These are phyloP conservation scores for Calonectria hawksworthii DNA, from an alignment of 2,329 filamentous ascomycete genomes.

Conservation along the genomic window DNA sequence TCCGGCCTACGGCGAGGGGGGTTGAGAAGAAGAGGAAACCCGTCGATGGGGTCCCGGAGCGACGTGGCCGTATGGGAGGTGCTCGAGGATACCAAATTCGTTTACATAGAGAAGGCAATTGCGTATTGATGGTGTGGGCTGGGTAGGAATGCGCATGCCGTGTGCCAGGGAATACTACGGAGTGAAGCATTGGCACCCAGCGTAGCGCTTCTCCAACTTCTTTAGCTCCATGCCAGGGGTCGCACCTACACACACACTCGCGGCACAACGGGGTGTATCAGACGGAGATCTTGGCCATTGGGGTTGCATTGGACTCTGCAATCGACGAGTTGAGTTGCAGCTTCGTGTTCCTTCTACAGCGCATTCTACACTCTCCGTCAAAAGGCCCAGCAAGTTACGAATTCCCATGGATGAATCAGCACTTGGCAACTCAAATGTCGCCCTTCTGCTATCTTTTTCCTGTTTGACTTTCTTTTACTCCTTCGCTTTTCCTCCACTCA, in stretches of 20 bases:
- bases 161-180: constrained; percentile 22
- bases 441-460: not conserved
- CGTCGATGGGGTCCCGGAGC: not conserved
- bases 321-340: not conserved
- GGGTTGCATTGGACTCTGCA: not conserved
- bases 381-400: not conserved
- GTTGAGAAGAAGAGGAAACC: not conserved
- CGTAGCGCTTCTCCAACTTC: constrained; percentile 20
- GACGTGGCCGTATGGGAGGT: constrained; percentile 21
- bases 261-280: not conserved
- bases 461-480: not conserved
- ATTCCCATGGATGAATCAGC: not conserved
- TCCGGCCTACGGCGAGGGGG: constrained; percentile 16
- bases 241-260: constrained; percentile 1
- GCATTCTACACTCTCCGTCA: not conserved
- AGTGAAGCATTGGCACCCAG: not conserved
- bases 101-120: not conserved
- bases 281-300: constrained; percentile 3
- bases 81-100: not conserved
- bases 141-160: constrained; percentile 3
- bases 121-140: constrained; percentile 3
- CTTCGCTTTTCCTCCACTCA: not conserved
- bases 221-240: constrained; percentile 7
- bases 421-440: constrained; percentile 3
- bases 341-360: not conserved